phyloP scores from a whole-genome alignment of 257 asterid genomes.

The Dorcoceras hygrometricum region DNA sequence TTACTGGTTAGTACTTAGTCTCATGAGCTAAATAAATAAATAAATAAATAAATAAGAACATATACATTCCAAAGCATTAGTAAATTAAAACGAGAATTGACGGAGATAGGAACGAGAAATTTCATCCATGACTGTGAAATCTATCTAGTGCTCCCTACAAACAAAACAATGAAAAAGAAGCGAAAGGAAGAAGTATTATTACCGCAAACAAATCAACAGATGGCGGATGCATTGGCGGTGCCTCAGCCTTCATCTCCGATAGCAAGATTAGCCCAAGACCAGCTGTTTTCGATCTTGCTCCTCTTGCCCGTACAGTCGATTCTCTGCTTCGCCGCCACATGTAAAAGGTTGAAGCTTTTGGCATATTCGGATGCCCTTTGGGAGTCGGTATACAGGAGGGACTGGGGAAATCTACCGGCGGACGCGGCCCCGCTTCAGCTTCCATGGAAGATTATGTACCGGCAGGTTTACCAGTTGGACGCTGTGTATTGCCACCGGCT shows the following conservation, averaged over 20 bases:
- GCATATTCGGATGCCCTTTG: constrained; percentile 69
- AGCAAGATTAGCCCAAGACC: constrained; percentile 56
- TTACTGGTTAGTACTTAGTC: too few species aligned
- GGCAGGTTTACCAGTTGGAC: constrained; percentile 58
- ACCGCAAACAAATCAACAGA: constrained; percentile 35
- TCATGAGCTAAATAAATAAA: too few species aligned
- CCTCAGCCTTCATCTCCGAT: constrained; percentile 47
- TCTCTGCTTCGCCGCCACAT: constrained; percentile 55
- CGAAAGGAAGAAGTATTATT: constrained; percentile 8
- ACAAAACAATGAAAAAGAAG: constrained; percentile 35
- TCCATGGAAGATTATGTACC: constrained; percentile 73
- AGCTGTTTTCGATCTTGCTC: constrained; percentile 63
- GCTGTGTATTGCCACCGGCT: constrained; percentile 53
- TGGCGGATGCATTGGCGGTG: constrained; percentile 32
- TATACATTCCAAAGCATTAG: too few species aligned
- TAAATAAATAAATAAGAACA: too few species aligned
- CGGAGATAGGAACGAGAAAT: too few species aligned
- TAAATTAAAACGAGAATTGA: too few species aligned
- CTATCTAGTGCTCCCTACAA: neutral
- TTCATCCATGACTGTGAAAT: neutral
- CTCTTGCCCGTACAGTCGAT: constrained; percentile 75
- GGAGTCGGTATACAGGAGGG: constrained; percentile 84
- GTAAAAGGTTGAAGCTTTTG: constrained; percentile 59
- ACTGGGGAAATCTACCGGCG: constrained; percentile 57
- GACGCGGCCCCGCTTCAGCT: constrained; percentile 40